These are phyloP conservation scores for Microbotryum lychnidis-dioicae DNA, from an alignment of 1,284 basidiomycete species.

Conservation along the genomic window DNA sequence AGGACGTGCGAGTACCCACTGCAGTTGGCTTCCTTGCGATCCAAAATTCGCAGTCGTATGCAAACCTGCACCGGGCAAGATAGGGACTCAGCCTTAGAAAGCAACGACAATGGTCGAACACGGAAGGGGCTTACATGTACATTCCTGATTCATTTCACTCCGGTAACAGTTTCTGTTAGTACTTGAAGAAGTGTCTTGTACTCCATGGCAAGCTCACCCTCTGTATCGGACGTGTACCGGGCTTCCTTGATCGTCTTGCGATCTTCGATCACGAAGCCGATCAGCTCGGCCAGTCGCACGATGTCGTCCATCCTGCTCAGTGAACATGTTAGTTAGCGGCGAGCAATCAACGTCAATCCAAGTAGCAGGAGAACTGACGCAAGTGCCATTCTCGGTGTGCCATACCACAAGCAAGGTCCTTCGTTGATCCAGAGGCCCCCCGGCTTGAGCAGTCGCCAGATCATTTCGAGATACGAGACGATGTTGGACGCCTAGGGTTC, in stretches of 20 bases:
- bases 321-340: neutral
- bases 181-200: conserved; percentile 50
- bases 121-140: conserved; percentile 5
- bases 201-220: conserved; percentile 57
- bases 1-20: too few relatives aligned
- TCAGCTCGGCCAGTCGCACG: conserved; percentile 45
- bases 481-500: conserved; percentile 52
- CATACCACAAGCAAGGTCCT: conserved; percentile 56
- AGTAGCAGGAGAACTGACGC: conserved; percentile 7
- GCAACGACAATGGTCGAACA: neutral
- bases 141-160: conserved; percentile 4
- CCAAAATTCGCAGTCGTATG: conserved; percentile 28
- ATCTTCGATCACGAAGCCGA: conserved; percentile 47
- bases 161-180: neutral
- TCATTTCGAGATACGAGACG: conserved; percentile 34
- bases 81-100: neutral
- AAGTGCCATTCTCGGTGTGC: conserved; percentile 51
- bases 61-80: conserved; percentile 5
- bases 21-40: conserved; percentile 17
- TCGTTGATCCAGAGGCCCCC: conserved; percentile 61
- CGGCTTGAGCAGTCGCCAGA: conserved; percentile 42
- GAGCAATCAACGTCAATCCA: neutral
- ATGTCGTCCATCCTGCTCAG: conserved; percentile 53
- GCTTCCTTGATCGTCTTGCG: conserved; percentile 48
- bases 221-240: conserved; percentile 55